Conservation (phyloP, 495 filamentous ascomycete genomes). For the Aspergillus avenaceus region DNA sequence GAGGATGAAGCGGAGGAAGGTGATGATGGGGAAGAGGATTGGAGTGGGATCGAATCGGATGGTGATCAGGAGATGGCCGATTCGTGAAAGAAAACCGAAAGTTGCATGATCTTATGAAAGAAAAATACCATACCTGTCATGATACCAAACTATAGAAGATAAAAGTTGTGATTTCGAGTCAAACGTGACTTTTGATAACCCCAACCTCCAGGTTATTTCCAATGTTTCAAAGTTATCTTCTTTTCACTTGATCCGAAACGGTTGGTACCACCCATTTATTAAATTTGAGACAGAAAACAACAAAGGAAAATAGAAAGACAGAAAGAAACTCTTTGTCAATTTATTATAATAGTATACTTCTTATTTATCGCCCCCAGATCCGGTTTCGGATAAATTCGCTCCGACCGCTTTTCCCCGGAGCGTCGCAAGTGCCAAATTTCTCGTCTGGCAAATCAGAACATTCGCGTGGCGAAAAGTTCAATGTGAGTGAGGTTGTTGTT, state of each 20-base stretch:
- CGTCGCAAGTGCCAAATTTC: conserved; percentile 28
- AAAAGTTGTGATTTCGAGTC: too few species aligned
- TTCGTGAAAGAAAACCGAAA: conserved; percentile 30
- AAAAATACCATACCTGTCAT: conserved; percentile 16
- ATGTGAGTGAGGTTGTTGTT: conserved; percentile 29
- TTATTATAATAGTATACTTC: conserved; percentile 5
- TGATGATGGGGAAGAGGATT: conserved; percentile 39
- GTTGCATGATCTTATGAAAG: conserved; percentile 17
- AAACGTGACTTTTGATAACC: too few species aligned
- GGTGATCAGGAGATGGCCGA: conserved; percentile 49
- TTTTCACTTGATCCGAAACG: too few species aligned
- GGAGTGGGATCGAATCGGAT: conserved; percentile 37
- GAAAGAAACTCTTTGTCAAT: conserved; percentile 1
- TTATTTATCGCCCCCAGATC: conserved; percentile 7
- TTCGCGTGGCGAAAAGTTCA: conserved; percentile 25
- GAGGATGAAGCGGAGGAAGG: conserved; percentile 48
- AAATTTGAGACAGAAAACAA: too few species aligned
- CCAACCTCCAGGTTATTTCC: too few species aligned
- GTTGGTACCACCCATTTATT: too few species aligned
- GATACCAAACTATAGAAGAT: conserved; percentile 30
- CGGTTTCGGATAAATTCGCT: conserved; percentile 33
- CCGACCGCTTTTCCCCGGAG: conserved; percentile 26
- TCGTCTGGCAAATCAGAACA: conserved; percentile 12
- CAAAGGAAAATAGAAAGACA: too few species aligned
- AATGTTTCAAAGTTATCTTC: too few species aligned